Base-by-base conservation (phyloP, 257 asterid genomes). In the Solanum acaule region DNA sequence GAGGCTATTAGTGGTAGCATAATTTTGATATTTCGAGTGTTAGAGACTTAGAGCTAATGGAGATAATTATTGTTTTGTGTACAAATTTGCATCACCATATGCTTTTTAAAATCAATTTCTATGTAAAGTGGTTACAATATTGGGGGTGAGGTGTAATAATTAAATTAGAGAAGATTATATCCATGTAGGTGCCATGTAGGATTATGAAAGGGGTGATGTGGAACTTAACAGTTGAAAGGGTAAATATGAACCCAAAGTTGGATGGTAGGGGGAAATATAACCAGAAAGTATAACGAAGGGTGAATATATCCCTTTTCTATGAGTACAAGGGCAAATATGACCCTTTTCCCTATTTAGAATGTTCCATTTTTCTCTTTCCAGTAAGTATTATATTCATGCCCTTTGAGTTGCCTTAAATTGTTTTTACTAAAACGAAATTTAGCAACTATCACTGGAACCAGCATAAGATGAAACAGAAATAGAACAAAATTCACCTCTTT, bases 1-100 rank as follows among this genome's bases (percentile, higher is more conserved):
- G 86, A 87, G 85, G 86, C 87, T 87, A 84, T 73, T 49, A 79
- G 5, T 52, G 87, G 84, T 89, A 77, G 77, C 84, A 61, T 88
- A 34, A 83, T 81, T 87, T 87, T 29, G 38, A 49, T 56, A 81
- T 35, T 90, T 77, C 35, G 84, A 84, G 88, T 40, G 65, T 49
- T 90, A 85, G 71, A 63, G 31, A 52, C 63, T 52, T 52, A 6
- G 63, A 52, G 63, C 63, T 52, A 52, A 52, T 52, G 63, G 63
- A 52, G 63, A 52, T 52, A 52, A 18, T 52, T 52, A 18, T 52
- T 52, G n/a, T 52, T 18, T 52, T 52, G n/a, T 52, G 63, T 18
- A 52, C 63, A 52, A 52, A 52, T 52, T 52, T 52, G 63, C 63
- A 18, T 52, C 63, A 52, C 63, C n/a, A 8, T 52, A 18, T 52